phyloP scores from a whole-genome alignment of 78 protist species.

The Corallochytrium limacisporum region DNA sequence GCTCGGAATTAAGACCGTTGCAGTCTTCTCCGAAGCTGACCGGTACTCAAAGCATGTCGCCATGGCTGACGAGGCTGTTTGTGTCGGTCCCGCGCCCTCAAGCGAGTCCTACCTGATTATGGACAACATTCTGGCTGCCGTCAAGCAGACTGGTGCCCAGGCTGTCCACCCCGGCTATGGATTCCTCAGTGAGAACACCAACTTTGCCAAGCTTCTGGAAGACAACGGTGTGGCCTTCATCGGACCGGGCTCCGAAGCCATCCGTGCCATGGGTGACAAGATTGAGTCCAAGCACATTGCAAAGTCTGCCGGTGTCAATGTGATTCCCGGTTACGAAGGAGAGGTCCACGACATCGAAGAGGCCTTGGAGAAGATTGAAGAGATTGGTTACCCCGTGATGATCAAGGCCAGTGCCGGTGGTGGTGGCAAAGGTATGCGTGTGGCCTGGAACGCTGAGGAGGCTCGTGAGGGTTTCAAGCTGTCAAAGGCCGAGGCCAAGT shows the following conservation, averaged over 20 bases:
- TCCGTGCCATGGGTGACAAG: conserved; percentile 27
- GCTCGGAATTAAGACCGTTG: conserved; percentile 86
- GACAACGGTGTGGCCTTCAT: conserved; percentile 47
- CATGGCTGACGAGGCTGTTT: conserved; percentile 32
- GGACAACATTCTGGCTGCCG: conserved; percentile 69
- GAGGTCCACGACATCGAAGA: conserved; percentile 70
- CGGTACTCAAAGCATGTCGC: not conserved
- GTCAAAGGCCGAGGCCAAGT: conserved; percentile 49
- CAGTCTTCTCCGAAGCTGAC: conserved; percentile 12
- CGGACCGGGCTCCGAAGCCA: conserved; percentile 67
- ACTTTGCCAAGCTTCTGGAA: conserved; percentile 35
- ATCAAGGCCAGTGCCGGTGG: conserved; percentile 87
- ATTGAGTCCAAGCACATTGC: conserved; percentile 4
- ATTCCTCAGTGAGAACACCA: conserved; percentile 33
- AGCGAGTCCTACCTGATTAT: conserved; percentile 61
- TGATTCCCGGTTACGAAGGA: conserved; percentile 3
- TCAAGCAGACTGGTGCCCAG: conserved; percentile 72
- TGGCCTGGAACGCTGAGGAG: conserved; percentile 15
- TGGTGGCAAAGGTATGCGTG: conserved; percentile 68
- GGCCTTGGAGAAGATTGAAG: conserved; percentile 26
- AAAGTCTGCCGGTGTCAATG: conserved; percentile 4
- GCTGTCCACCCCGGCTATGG: conserved; percentile 89
- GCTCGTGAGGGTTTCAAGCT: not conserved
- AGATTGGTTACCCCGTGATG: conserved; percentile 75
- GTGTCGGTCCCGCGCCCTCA: conserved; percentile 73